These are phyloP conservation scores for Eutrema heterophyllum DNA, from an alignment of 345 rosid genomes.

Conservation along the genomic window DNA sequence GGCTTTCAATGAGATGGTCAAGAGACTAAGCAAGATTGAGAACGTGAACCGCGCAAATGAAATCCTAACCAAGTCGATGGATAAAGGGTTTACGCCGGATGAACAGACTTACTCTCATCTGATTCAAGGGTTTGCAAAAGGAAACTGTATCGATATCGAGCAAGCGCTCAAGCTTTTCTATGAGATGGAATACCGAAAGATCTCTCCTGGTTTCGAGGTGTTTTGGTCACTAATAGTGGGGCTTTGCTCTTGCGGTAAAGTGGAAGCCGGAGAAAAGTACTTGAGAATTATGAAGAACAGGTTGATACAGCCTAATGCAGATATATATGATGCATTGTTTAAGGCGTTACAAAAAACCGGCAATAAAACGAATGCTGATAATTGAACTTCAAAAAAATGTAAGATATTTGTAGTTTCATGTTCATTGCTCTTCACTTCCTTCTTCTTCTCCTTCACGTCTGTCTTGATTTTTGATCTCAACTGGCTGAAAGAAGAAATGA, in stretches of 20 bases:
- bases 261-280: conserved; percentile 53
- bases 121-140: conserved; percentile 44
- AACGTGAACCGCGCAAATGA: conserved; percentile 40
- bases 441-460: not conserved
- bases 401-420: too few relatives aligned
- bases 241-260: conserved; percentile 45
- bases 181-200: conserved; percentile 57
- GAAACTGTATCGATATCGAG: conserved; percentile 31
- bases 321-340: conserved; percentile 41
- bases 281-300: conserved; percentile 42
- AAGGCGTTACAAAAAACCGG: conserved; percentile 27
- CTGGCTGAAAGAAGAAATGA: not conserved
- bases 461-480: not conserved
- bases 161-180: conserved; percentile 60
- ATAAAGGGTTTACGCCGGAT: conserved; percentile 52
- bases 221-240: conserved; percentile 42
- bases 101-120: conserved; percentile 45
- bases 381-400: too few relatives aligned
- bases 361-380: conserved; percentile 28
- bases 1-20: conserved; percentile 50
- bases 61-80: conserved; percentile 41
- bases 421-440: too few relatives aligned
- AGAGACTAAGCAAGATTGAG: conserved; percentile 33
- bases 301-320: conserved; percentile 30
- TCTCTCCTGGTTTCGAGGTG: conserved; percentile 37